Evolutionary conservation across 805 yeast species (phyloP).

Genomic region (Lipomyces kockii): DNA sequence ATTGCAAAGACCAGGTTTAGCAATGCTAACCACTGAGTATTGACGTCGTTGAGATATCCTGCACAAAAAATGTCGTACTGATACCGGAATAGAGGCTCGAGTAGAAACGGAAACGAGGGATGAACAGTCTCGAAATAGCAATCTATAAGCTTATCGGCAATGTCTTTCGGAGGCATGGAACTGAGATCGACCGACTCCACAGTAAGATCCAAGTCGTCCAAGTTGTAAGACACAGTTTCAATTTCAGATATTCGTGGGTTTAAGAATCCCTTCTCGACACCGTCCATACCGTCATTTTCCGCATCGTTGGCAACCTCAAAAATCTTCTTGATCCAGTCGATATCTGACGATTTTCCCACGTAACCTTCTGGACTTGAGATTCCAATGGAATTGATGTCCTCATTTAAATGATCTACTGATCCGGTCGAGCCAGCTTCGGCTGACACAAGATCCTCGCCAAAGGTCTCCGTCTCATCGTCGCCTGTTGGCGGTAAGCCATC

Average conservation of each 20-base stretch:
- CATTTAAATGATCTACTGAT: constrained; percentile 28
- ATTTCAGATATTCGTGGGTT: constrained; percentile 14
- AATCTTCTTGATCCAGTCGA: constrained; percentile 30
- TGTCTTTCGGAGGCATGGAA: constrained; percentile 21
- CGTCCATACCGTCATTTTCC: constrained; percentile 15
- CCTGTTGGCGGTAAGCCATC: too few relatives aligned
- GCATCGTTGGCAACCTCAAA: constrained; percentile 20
- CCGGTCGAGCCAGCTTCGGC: constrained; percentile 34
- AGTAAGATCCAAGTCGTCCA: constrained; percentile 25
- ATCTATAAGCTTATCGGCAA: constrained; percentile 24
- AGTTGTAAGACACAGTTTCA: constrained; percentile 19
- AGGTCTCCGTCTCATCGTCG: constrained; percentile 7
- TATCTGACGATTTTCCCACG: constrained; percentile 26
- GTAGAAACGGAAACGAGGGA: constrained; percentile 31
- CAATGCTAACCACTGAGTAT: constrained; percentile 29
- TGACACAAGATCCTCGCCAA: constrained; percentile 30
- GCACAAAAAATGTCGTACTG: constrained; percentile 29
- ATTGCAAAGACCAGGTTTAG: constrained; percentile 28
- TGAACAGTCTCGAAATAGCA: constrained; percentile 29
- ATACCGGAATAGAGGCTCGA: constrained; percentile 28
- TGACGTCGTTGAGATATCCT: constrained; percentile 21
- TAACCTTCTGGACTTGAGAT: constrained; percentile 26
- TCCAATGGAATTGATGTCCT: constrained; percentile 31
- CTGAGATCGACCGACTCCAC: constrained; percentile 23
- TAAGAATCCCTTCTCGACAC: constrained; percentile 7